phyloP scores from a whole-genome alignment of 306 rosid genomes.

The Dalbergia cochinchinensis region DNA sequence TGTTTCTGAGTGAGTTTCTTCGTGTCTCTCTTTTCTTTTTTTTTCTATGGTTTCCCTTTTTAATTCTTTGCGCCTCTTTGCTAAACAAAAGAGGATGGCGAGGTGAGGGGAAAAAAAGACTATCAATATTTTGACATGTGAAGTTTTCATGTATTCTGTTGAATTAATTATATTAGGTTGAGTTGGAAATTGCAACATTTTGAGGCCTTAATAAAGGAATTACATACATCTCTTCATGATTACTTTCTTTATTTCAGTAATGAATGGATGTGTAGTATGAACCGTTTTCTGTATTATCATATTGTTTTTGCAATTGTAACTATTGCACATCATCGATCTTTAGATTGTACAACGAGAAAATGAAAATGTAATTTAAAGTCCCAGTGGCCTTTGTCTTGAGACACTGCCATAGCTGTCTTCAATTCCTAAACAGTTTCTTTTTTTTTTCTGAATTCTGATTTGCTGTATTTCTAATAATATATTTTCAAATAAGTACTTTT shows the following conservation, averaged over 20 bases:
- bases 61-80: slow-evolving; percentile 42
- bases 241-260: slow-evolving; percentile 8
- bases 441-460: slow-evolving; percentile 16
- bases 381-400: background rate
- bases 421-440: background rate
- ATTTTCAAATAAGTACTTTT: background rate
- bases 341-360: background rate
- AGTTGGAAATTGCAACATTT: slow-evolving; percentile 48
- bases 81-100: slow-evolving; percentile 36
- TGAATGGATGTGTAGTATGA: background rate
- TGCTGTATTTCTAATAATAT: background rate
- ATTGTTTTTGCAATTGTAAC: slow-evolving; percentile 3
- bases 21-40: background rate
- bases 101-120: slow-evolving; percentile 23
- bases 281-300: background rate
- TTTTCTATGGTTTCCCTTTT: slow-evolving; percentile 36
- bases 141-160: slow-evolving; percentile 45
- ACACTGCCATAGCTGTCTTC: background rate
- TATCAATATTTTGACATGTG: slow-evolving; percentile 47
- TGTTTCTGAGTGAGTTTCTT: slow-evolving; percentile 45
- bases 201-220: slow-evolving; percentile 47
- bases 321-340: background rate
- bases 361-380: background rate
- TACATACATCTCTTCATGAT: slow-evolving; percentile 32
- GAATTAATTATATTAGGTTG: slow-evolving; percentile 45